These are phyloP conservation scores for Syzygium oleosum DNA, from an alignment of 345 rosid species.

Conservation along the genomic window DNA sequence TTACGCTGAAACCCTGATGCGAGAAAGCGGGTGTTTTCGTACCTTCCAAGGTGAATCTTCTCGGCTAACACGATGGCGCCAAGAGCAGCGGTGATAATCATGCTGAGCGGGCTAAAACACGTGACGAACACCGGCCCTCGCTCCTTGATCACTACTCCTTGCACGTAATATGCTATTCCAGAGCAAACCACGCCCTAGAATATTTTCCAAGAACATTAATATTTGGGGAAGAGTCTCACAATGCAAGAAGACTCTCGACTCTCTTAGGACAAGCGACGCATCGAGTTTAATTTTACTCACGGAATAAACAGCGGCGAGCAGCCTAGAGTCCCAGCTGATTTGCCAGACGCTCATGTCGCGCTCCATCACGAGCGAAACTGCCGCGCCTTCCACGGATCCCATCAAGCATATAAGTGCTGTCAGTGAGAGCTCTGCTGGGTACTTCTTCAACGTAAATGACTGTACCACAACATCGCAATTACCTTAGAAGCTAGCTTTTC, in stretches of 20 bases:
- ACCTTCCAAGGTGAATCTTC: constrained; percentile 78
- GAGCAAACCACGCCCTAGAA: constrained; percentile 88
- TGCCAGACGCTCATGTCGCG: constrained; percentile 67
- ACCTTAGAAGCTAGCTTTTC: not conserved
- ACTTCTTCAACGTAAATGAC: constrained; percentile 65
- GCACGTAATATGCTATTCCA: constrained; percentile 76
- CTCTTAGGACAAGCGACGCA: not conserved
- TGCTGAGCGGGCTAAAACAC: constrained; percentile 75
- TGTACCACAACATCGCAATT: constrained; percentile 5
- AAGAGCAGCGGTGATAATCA: constrained; percentile 73
- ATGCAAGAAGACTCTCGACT: not conserved
- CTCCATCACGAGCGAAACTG: constrained; percentile 48
- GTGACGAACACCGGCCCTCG: constrained; percentile 83
- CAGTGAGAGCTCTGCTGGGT: constrained; percentile 93
- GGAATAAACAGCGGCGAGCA: constrained; percentile 72
- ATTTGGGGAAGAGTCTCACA: not conserved
- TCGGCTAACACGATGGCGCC: constrained; percentile 64
- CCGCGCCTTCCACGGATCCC: constrained; percentile 58
- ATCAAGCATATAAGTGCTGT: constrained; percentile 60
- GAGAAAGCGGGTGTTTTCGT: not conserved
- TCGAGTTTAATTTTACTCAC: constrained; percentile 23
- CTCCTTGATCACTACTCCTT: constrained; percentile 55
- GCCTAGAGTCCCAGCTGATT: constrained; percentile 65
- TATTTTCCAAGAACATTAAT: not conserved
- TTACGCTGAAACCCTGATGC: not conserved